phyloP scores from a whole-genome alignment of 2,329 filamentous ascomycete species.

The Hyphodiscus sp. region DNA sequence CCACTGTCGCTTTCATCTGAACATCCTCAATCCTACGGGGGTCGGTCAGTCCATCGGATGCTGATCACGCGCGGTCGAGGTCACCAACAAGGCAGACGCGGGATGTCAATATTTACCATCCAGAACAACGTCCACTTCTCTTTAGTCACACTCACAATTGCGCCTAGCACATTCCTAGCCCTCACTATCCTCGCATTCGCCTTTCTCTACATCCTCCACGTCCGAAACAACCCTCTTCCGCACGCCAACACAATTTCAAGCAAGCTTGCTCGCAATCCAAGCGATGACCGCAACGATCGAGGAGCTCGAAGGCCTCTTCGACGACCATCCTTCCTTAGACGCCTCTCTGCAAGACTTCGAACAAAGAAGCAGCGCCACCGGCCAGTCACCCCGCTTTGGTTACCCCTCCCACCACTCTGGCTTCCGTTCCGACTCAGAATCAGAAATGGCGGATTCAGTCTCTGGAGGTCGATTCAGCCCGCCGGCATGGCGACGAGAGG shows the following conservation, averaged over 20 bases:
- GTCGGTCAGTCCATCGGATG: neutral
- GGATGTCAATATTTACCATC: conserved; percentile 28
- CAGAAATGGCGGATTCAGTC: conserved; percentile 36
- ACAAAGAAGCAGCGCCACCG: conserved; percentile 36
- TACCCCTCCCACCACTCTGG: conserved; percentile 54
- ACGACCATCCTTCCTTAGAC: conserved; percentile 53
- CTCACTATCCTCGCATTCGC: conserved; percentile 22
- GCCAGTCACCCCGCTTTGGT: conserved; percentile 40
- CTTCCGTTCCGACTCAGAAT: conserved; percentile 46
- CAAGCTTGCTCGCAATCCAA: conserved; percentile 1
- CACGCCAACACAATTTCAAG: neutral
- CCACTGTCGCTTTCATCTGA: neutral
- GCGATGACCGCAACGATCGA: conserved; percentile 34
- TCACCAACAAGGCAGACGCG: conserved; percentile 11
- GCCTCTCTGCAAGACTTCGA: conserved; percentile 59
- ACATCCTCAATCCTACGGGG: neutral
- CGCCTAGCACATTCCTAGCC: conserved; percentile 25
- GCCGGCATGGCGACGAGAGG: conserved; percentile 52
- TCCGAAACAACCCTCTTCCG: conserved; percentile 19
- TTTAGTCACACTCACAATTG: conserved; percentile 27
- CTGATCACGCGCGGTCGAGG: neutral
- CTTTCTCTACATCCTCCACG: conserved; percentile 27
- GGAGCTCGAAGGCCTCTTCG: conserved; percentile 41
- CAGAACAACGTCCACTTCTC: conserved; percentile 29
- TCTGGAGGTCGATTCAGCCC: conserved; percentile 54